A percentile compares a stretch with the other conserved stretches of the same genome.
These are phyloP conservation scores for Cyclotella baltica DNA, from an alignment of 108 stramenopile species.

Conservation along the genomic window DNA sequence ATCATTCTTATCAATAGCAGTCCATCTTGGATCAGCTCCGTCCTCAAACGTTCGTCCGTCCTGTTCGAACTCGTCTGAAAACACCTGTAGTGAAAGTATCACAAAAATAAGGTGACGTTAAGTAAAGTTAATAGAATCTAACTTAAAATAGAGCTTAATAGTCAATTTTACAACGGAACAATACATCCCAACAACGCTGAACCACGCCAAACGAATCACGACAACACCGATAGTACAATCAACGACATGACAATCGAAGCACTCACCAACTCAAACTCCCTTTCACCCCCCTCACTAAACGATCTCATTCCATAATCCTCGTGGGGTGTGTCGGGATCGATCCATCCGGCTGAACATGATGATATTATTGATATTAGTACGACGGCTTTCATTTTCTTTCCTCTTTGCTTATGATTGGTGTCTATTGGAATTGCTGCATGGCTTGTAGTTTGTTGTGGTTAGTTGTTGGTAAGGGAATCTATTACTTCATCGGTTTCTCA, in stretches of 20 bases:
- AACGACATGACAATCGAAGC: background rate
- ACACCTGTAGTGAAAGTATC: conserved; percentile 56
- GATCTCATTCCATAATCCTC: conserved; percentile 39
- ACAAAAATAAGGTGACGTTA: background rate
- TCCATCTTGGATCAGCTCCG: conserved; percentile 96
- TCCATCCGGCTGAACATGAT: conserved; percentile 55
- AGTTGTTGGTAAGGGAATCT: no score
- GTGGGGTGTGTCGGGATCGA: conserved; percentile 85
- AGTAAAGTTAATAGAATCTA: background rate
- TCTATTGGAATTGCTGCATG: no score
- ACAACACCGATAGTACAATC: background rate
- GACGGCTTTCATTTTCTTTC: no score
- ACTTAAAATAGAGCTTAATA: background rate
- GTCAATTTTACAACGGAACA: background rate
- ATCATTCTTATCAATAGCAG: conserved; percentile 90
- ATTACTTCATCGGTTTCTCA: no score
- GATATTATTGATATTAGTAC: background rate
- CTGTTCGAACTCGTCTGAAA: conserved; percentile 95
- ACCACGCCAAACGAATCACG: background rate
- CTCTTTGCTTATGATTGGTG: no score
- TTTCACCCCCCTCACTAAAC: conserved; percentile 46
- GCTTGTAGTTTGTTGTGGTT: no score
- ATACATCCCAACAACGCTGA: background rate
- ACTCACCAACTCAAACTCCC: conserved; percentile 72
- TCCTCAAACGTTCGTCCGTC: conserved; percentile 89